phyloP scores from a whole-genome alignment of 257 asterid species.

The Nicotiana sylvestris region DNA sequence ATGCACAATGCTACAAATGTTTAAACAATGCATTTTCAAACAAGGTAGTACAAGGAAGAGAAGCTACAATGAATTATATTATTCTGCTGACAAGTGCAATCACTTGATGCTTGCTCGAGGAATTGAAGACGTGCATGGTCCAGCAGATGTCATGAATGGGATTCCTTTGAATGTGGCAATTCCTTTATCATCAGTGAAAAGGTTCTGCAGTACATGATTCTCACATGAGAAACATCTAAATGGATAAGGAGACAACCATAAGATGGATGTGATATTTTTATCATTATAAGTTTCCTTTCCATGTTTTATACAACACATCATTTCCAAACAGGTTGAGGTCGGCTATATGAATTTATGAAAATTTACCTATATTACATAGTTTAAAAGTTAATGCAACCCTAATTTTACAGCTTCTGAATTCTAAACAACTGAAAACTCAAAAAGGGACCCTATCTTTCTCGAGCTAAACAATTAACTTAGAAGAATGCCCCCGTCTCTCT shows the following conservation, averaged over 20 bases:
- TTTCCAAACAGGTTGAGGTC: background rate
- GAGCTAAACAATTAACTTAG: background rate
- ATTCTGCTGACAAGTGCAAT: conserved; percentile 4
- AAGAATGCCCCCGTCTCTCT: background rate
- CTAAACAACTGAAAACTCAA: background rate
- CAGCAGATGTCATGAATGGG: conserved; percentile 87
- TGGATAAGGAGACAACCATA: background rate
- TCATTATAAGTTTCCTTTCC: background rate
- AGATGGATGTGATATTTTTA: background rate
- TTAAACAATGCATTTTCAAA: background rate
- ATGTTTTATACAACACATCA: background rate
- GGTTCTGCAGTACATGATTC: conserved; percentile 51
- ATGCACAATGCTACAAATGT: background rate
- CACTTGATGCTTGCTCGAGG: conserved; percentile 70
- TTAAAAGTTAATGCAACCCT: background rate
- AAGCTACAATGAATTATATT: background rate
- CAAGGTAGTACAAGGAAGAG: background rate
- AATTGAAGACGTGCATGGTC: conserved; percentile 81
- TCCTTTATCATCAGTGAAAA: conserved; percentile 69
- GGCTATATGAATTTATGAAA: too few species aligned
- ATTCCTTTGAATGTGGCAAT: conserved; percentile 80
- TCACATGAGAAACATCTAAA: background rate
- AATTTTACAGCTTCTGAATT: background rate
- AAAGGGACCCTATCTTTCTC: background rate
- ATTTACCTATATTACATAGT: background rate